Base-by-base conservation (phyloP, 208 protist genomes). In the Wallacemonas sp. region DNA sequence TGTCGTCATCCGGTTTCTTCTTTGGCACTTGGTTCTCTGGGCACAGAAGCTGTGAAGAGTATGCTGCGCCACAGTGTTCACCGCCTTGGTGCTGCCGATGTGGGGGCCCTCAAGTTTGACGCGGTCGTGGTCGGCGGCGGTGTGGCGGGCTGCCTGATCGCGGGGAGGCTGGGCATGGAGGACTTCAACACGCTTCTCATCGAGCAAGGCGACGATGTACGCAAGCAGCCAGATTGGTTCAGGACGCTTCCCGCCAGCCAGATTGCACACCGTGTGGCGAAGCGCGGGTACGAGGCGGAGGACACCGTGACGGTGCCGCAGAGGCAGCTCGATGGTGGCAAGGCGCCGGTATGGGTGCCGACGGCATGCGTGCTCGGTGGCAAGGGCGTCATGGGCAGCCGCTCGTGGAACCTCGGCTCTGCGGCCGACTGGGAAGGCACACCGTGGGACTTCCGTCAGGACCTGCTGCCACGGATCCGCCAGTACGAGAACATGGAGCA, bases 311-410 rank as follows among this genome's bases (percentile, higher is more conserved):
- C 82, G 5, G 64, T 75, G n/a, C 83, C 83, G 41, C 84, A 87
- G 63, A 64, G 65, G 44, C 70, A 58, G 52, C 74, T 79, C 36
- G 68, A 53, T 17, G 68, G 44, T 3, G 45, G 38, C 21, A 53
- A 13, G 38, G 77, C 76, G 30, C 66, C 76, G 13, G 84, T 94
- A 53, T 72, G 60, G 72, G 82, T 94, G 41, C 84, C 82, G 3
- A 81, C 80, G n/a, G 77, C 88, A n/a, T 55, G 70, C 4, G 82
- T 94, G 57, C 76, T 94, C 27, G 88, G 88, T 41, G 88, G 88
- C 0, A 76, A 81, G 48, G 82, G 84, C 30, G 82, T 94, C 2
- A 89, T 94, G 88, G 88, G 88, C 29, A 85, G 78, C 32, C 82
- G 83, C 22, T 71, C 79, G 39, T 94, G 84, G 83, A 85, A 83